A percentile compares a stretch with the other conserved stretches of the same genome.
Evolutionary conservation across 208 protist genomes (phyloP).

Genomic region (Leishmania arabica): DNA sequence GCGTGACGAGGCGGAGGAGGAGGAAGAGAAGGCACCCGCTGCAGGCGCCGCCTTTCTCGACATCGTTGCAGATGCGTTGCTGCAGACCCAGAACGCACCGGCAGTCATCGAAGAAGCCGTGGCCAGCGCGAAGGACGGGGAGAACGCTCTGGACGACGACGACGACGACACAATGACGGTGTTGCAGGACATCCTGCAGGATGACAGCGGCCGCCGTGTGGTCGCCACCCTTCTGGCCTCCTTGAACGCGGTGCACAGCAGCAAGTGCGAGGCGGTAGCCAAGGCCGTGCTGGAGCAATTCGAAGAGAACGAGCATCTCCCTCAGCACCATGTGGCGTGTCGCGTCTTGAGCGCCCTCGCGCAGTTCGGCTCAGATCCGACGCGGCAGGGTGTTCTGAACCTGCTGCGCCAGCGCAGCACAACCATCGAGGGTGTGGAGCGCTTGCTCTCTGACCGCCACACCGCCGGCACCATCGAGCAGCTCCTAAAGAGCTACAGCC

Average conservation of each 20-base stretch:
- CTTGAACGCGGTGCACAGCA: constrained; percentile 36
- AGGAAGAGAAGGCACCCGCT: constrained; percentile 3
- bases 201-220: constrained; percentile 79
- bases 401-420: constrained; percentile 69
- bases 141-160: constrained; percentile 19
- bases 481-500: constrained; percentile 58
- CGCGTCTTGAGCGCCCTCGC: constrained; percentile 81
- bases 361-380: constrained; percentile 49
- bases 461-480: constrained; percentile 72
- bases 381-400: constrained; percentile 55
- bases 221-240: constrained; percentile 69
- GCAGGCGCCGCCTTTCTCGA: constrained; percentile 34
- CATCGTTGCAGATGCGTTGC: constrained; percentile 49
- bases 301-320: constrained; percentile 79
- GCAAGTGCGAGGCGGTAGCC: constrained; percentile 47
- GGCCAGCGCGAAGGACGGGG: constrained; percentile 24
- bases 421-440: constrained; percentile 44
- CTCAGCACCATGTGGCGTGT: constrained; percentile 82
- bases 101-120: constrained; percentile 34
- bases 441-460: constrained; percentile 76
- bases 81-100: constrained; percentile 49
- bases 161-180: constrained; percentile 59
- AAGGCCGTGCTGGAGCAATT: constrained; percentile 70
- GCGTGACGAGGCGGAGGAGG: constrained; percentile 19
- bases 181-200: constrained; percentile 76